Conservation (phyloP, 352 stramenopile species). For the Globisporangium cystogenes region DNA sequence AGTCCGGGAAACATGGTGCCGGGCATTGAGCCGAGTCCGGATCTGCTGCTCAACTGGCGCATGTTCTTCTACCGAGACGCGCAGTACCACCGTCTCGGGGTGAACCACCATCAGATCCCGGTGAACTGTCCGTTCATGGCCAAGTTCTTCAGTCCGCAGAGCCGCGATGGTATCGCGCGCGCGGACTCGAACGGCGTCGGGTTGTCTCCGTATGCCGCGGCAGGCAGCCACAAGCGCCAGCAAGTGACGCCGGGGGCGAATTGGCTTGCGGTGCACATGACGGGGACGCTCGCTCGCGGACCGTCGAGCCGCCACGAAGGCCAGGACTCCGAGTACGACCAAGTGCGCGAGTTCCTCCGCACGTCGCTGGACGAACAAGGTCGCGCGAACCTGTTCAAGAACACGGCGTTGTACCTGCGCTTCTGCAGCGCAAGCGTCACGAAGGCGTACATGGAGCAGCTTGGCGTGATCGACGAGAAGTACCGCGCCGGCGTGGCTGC, state of each 20-base stretch:
- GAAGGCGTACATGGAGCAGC: conserved; percentile 18
- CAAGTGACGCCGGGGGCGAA: conserved; percentile 12
- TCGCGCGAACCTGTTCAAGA: conserved; percentile 53
- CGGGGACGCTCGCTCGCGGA: conserved; percentile 10
- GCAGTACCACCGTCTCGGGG: conserved; percentile 80
- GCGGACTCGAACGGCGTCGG: conserved; percentile 22
- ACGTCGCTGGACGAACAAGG: conserved; percentile 61
- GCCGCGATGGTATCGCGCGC: conserved; percentile 31
- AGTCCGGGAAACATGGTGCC: conserved; percentile 88
- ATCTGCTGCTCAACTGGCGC: conserved; percentile 89
- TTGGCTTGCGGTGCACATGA: conserved; percentile 18
- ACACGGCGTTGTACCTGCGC: conserved; percentile 22
- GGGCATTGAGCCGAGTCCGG: conserved; percentile 78
- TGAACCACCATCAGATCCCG: conserved; percentile 89
- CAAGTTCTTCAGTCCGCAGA: conserved; percentile 89
- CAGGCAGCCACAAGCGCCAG: conserved; percentile 23
- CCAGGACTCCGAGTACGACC: conserved; percentile 88
- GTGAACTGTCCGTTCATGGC: conserved; percentile 83
- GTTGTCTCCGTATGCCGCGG: conserved; percentile 15
- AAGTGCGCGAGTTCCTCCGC: conserved; percentile 76
- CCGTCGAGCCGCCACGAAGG: conserved; percentile 16
- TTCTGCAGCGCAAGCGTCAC: conserved; percentile 15
- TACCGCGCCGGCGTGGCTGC: conserved; percentile 18
- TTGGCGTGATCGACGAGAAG: conserved; percentile 17
- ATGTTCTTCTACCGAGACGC: conserved; percentile 90